Conservation (phyloP, 257 asterid genomes). For the Solanum appendiculatum region DNA sequence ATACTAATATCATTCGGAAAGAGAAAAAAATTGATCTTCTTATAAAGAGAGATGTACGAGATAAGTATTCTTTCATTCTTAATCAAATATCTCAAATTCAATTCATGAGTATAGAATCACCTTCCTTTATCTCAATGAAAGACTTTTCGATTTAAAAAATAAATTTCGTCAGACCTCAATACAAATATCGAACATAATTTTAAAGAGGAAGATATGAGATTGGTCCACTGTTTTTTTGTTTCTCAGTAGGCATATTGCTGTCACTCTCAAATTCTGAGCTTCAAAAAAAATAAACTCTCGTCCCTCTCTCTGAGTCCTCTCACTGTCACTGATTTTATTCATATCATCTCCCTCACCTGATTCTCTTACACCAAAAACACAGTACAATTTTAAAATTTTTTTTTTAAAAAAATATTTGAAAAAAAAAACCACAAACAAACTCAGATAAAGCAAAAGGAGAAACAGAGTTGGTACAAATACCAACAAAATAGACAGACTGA, state of each 20-base stretch:
- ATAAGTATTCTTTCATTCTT: too few species aligned
- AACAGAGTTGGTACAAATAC: background rate
- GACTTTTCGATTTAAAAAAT: too few species aligned
- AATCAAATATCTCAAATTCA: too few species aligned
- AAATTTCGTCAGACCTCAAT: too few species aligned
- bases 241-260: slow-evolving; percentile 8
- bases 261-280: slow-evolving; percentile 62
- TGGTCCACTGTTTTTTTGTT: background rate
- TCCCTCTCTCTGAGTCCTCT: background rate
- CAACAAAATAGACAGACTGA: background rate
- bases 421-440: background rate
- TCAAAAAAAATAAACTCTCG: background rate
- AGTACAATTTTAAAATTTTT: background rate
- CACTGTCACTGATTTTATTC: slow-evolving; percentile 22
- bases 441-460: background rate
- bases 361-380: background rate
- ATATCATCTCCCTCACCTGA: slow-evolving; percentile 18
- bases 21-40: background rate
- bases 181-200: background rate
- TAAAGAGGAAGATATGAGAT: background rate
- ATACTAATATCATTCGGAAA: background rate
- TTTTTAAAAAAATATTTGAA: background rate
- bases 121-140: too few species aligned
- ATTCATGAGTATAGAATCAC: too few species aligned
- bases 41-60: too few species aligned